Percentiles rank a stretch among this genome's conserved stretches.
phyloP scores from a whole-genome alignment of 768 basidiomycete species.

The Rhodosporidiobolus odoratus region DNA sequence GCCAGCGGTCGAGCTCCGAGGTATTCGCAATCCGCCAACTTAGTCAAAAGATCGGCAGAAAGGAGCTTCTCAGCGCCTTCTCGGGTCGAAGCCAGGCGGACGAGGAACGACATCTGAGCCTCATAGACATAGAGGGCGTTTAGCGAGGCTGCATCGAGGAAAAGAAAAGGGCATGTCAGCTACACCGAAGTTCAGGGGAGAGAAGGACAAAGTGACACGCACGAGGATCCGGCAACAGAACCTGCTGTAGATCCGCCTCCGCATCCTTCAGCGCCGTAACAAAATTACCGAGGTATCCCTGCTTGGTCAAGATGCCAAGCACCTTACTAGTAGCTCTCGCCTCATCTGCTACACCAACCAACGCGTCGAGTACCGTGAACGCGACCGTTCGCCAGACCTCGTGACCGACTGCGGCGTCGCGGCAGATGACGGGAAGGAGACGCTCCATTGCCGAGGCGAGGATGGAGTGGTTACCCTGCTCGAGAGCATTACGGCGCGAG shows the following conservation, averaged over 20 bases:
- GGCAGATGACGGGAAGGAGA: slow-evolving; percentile 63
- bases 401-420: slow-evolving; percentile 90
- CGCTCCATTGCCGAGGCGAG: slow-evolving; percentile 67
- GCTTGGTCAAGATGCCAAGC: slow-evolving; percentile 59
- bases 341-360: slow-evolving; percentile 60
- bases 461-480: slow-evolving; percentile 60
- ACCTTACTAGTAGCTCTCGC: slow-evolving; percentile 56
- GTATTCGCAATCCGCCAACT: slow-evolving; percentile 77
- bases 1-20: slow-evolving; percentile 76
- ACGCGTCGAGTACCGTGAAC: slow-evolving; percentile 78
- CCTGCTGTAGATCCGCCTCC: slow-evolving; percentile 65
- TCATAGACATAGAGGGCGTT: slow-evolving; percentile 92
- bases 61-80: slow-evolving; percentile 77
- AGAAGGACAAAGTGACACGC: slow-evolving; percentile 36
- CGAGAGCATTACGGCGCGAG: slow-evolving; percentile 50
- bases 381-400: slow-evolving; percentile 97
- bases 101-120: slow-evolving; percentile 83
- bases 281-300: slow-evolving; percentile 75
- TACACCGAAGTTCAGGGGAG: no score
- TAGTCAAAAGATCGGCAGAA: slow-evolving; percentile 67
- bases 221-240: slow-evolving; percentile 89
- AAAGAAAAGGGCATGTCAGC: no score
- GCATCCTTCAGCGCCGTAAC: slow-evolving; percentile 77
- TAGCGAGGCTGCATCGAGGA: slow-evolving; percentile 69
- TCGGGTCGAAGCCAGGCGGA: slow-evolving; percentile 74